These are phyloP conservation scores for Hawksworthiomyces lignivorus DNA, from an alignment of 2,329 filamentous ascomycete genomes.

Conservation along the genomic window DNA sequence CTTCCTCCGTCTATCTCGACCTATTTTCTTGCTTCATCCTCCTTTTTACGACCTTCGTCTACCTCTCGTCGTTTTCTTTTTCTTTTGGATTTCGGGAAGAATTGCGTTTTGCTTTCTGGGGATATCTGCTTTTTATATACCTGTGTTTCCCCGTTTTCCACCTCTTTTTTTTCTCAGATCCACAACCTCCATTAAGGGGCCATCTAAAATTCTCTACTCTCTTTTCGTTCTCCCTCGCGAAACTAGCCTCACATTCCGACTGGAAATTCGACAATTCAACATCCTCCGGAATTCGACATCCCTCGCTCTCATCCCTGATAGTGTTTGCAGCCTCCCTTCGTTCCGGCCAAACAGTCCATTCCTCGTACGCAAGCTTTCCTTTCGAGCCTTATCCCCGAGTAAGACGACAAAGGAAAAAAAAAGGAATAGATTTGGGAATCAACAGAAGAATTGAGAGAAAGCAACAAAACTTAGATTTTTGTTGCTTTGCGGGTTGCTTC, in stretches of 20 bases:
- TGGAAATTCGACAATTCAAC: conserved; percentile 3
- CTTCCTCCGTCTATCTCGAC: no score
- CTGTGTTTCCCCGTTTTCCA: no score
- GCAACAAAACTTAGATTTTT: conserved; percentile 7
- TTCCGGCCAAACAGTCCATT: background rate
- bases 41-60: no score
- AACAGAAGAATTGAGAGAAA: background rate
- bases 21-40: no score
- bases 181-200: no score
- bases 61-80: background rate
- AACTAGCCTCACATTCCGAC: conserved; percentile 10
- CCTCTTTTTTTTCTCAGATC: background rate
- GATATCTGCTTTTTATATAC: conserved; percentile 2
- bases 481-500: conserved; percentile 6
- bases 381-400: background rate
- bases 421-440: background rate
- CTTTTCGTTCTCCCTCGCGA: conserved; percentile 1
- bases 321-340: background rate
- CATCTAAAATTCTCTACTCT: background rate
- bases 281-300: background rate
- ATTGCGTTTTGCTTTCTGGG: background rate
- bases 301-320: conserved; percentile 3
- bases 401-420: background rate
- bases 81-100: background rate
- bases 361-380: background rate